A percentile compares a stretch with the other conserved stretches of the same genome.
phyloP scores from a whole-genome alignment of 1,139 yeast species.

The Hyphopichia wangnamkhiaoensis region DNA sequence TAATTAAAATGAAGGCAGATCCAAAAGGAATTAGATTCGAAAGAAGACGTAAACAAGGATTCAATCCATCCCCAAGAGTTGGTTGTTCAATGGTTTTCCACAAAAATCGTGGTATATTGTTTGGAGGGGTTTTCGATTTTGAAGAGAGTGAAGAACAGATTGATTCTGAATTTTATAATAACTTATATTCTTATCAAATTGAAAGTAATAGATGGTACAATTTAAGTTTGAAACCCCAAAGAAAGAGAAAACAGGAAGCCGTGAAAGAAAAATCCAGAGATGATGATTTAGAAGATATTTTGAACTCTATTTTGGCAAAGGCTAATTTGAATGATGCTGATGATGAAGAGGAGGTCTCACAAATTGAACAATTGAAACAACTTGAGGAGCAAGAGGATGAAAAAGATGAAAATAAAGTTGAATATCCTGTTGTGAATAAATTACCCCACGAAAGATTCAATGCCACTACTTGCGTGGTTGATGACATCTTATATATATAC shows the following conservation, averaged over 20 bases:
- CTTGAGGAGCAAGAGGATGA: constrained; percentile 42
- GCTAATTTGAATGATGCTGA: constrained; percentile 64
- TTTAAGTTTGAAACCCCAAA: constrained; percentile 62
- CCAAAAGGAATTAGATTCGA: constrained; percentile 83
- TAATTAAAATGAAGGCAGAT: constrained; percentile 83
- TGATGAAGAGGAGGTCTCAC: constrained; percentile 38
- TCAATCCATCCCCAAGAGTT: constrained; percentile 88
- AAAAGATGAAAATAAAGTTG: constrained; percentile 33
- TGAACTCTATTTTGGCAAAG: constrained; percentile 72
- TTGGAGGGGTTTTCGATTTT: constrained; percentile 94
- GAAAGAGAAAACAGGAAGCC: constrained; percentile 47
- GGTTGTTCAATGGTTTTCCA: constrained; percentile 90
- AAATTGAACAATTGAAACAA: constrained; percentile 39
- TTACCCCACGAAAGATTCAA: constrained; percentile 91
- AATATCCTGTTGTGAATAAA: constrained; percentile 58
- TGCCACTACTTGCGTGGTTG: constrained; percentile 81
- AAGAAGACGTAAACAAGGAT: constrained; percentile 84
- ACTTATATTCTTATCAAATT: constrained; percentile 76
- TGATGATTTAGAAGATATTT: constrained; percentile 79
- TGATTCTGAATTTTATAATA: constrained; percentile 82
- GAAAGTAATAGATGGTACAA: constrained; percentile 91
- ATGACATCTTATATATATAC: constrained; percentile 79
- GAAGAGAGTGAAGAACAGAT: constrained; percentile 94
- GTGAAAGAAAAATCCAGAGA: constrained; percentile 60
- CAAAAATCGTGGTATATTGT: constrained; percentile 88